Percentiles rank a stretch among this genome's conserved stretches.
phyloP scores from a whole-genome alignment of 352 stramenopile species.

The Saprolegnia parasitica region DNA sequence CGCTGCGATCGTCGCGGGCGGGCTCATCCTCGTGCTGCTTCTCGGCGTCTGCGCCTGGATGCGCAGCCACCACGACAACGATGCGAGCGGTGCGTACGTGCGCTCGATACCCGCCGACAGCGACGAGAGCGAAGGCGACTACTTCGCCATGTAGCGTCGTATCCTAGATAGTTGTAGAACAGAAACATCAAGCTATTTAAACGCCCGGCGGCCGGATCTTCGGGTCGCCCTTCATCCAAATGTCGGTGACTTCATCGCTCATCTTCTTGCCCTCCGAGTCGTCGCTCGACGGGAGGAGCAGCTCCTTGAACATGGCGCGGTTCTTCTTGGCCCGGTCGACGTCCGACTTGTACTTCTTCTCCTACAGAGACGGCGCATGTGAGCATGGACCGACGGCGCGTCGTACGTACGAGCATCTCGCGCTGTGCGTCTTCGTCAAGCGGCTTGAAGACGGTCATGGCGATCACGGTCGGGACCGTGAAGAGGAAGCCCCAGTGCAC shows the following conservation, averaged over 20 bases:
- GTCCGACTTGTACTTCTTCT: conserved; percentile 64
- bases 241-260: conserved; percentile 72
- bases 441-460: conserved; percentile 66
- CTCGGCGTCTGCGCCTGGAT: not conserved
- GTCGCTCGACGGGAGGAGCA: conserved; percentile 50
- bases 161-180: no score
- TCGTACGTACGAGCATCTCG: conserved; percentile 55
- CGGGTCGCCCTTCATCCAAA: conserved; percentile 34
- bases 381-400: not conserved
- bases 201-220: conserved; percentile 20
- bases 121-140: conserved; percentile 10
- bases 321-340: conserved; percentile 52
- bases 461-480: conserved; percentile 59
- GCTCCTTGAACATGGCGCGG: conserved; percentile 67
- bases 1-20: not conserved
- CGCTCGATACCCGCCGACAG: conserved; percentile 8
- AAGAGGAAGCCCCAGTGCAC: conserved; percentile 73
- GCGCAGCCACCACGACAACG: conserved; percentile 8
- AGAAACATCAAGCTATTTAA: not conserved
- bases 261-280: conserved; percentile 66
- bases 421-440: conserved; percentile 73
- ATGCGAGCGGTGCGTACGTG: not conserved
- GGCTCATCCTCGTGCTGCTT: not conserved
- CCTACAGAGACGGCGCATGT: conserved; percentile 40
- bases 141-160: conserved; percentile 4